Base-by-base conservation (phyloP, 352 stramenopile species). In the Phytophthora citricola region DNA sequence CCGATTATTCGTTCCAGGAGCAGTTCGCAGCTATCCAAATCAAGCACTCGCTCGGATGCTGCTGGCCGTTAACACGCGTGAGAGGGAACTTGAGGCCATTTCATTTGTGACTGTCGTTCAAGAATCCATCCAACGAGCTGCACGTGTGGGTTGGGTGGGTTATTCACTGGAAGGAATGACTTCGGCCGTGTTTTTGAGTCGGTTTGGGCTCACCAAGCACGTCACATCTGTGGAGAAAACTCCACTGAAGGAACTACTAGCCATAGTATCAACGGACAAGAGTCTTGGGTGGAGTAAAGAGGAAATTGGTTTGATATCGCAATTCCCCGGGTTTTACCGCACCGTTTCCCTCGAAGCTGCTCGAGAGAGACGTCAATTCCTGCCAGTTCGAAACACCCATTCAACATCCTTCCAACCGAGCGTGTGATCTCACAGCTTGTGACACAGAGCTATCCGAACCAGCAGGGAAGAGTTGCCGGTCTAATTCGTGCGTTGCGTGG, bases 161-260 rank as follows among this genome's bases (percentile, higher is more conserved):
- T 92, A 85, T 62, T 83, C 81, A n/a, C 60, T 93, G 17, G 87
- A 95, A 59, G 87, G 87, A 12, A 78, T 95, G 52, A 83, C 68
- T n/a, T 63, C 79, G 0, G 44, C 68, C 1, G 75, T 83, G 9
- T 86, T 85, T 41, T 72, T 93, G 26, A 75, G 58, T 55, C 83
- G 85, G 3, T 70, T 93, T 20, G 87, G 85, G 0, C 72, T 95
- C 8, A 60, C 63, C 46, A 91, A 87, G 66, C 72, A 89, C 57
- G 57, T 71, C 22, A 48, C 60, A 12, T 63, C 70, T n/a, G 38
- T 89, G 27, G 47, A 58, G 4, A 79, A 75, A 17, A 34, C 53
- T 15, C 63, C 65, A 8, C 32, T 81, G 3, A 59, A 75, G 14
- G 79, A 87, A 14, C 31, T 89, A 12, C 39, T 78, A 15, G n/a